Evolutionary conservation across 805 yeast species (phyloP).

Genomic region (Starmerella tilneyi): DNA sequence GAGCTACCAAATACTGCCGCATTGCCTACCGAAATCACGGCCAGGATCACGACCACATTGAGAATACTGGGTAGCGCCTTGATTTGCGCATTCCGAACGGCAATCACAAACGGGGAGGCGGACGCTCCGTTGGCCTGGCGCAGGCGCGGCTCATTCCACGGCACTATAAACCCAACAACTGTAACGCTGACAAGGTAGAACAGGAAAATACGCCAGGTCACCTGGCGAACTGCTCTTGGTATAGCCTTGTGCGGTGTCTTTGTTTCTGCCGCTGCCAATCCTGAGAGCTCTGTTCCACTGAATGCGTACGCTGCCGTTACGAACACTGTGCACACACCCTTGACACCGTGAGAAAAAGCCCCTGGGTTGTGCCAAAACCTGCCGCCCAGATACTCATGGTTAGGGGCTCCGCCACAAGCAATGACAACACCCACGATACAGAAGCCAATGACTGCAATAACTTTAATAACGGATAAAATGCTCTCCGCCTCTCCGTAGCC

Average conservation of each 20-base stretch:
- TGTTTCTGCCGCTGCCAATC: conserved; percentile 67
- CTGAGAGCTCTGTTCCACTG: conserved; percentile 63
- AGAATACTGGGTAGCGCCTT: conserved; percentile 56
- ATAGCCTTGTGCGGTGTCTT: conserved; percentile 53
- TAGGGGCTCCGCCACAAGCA: conserved; percentile 48
- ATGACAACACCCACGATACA: conserved; percentile 48
- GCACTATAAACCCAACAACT: conserved; percentile 56
- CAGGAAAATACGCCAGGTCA: conserved; percentile 64
- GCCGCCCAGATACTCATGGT: conserved; percentile 28
- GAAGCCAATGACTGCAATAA: conserved; percentile 50
- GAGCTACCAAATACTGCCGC: conserved; percentile 64
- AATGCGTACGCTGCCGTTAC: conserved; percentile 60
- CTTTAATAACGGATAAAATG: conserved; percentile 46
- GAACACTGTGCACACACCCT: conserved; percentile 53
- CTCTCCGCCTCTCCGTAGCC: conserved; percentile 63
- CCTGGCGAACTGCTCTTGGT: conserved; percentile 67
- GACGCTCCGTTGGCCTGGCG: conserved; percentile 45
- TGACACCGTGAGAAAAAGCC: conserved; percentile 48
- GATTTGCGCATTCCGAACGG: conserved; percentile 56
- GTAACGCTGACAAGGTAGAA: conserved; percentile 53
- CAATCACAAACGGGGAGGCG: conserved; percentile 59
- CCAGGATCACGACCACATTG: conserved; percentile 59
- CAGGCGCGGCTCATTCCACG: conserved; percentile 37
- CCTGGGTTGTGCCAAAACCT: conserved; percentile 53
- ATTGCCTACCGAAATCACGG: conserved; percentile 66